These are phyloP conservation scores for Pythium brachiatum DNA, from an alignment of 352 stramenopile genomes.

Conservation along the genomic window DNA sequence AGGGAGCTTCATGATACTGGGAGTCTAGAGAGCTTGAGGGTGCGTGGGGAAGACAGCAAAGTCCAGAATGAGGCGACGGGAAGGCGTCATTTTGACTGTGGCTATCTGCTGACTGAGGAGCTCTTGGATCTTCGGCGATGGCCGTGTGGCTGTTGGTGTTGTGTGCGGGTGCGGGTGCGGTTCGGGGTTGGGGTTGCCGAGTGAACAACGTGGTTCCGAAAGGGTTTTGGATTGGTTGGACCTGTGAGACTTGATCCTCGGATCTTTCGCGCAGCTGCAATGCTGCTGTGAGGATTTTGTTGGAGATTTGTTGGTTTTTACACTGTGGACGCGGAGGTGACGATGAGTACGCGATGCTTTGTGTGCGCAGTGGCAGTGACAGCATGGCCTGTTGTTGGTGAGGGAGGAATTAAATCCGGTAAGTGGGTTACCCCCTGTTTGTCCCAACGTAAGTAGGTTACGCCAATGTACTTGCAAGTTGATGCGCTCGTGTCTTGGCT, in stretches of 20 bases:
- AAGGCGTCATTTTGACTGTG: not conserved
- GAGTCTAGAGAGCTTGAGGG: conserved; percentile 10
- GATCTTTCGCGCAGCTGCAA: not conserved
- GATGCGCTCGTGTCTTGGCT: no score
- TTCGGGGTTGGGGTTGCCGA: conserved; percentile 1
- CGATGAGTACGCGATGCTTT: no score
- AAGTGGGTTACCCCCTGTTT: no score
- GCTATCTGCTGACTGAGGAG: no score
- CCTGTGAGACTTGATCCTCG: not conserved
- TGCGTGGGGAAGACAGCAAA: not conserved
- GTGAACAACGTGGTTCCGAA: not conserved
- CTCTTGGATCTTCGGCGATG: not conserved
- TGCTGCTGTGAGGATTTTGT: no score
- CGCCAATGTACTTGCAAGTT: no score
- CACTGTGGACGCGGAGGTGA: no score
- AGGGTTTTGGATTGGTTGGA: conserved; percentile 1
- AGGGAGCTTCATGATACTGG: not conserved
- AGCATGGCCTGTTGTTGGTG: no score
- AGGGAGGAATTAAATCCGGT: no score
- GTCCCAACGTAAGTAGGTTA: no score
- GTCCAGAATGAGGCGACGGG: not conserved
- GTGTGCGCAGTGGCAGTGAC: no score
- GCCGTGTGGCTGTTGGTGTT: not conserved
- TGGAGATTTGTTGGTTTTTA: no score
- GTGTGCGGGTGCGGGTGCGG: conserved; percentile 1